Conservation (phyloP, 192 early-diverging fungal genomes). For the Spizellomyces punctatus region DNA sequence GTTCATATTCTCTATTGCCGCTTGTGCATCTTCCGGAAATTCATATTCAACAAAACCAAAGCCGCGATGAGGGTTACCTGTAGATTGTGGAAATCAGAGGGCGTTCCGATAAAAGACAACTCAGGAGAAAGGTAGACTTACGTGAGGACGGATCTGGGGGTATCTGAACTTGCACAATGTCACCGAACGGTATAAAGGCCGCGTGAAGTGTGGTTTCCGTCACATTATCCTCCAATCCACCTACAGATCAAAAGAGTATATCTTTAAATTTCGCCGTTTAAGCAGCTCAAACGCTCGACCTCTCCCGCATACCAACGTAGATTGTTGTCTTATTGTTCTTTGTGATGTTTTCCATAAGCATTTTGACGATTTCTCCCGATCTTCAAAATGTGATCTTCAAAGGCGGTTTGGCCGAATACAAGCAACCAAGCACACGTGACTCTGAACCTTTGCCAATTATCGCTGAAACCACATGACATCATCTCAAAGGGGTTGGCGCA, state of each 20-base stretch:
- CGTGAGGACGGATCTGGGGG: constrained; percentile 80
- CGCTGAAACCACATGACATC: too few relatives aligned
- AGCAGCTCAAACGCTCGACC: not conserved
- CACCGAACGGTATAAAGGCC: constrained; percentile 96
- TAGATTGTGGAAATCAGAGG: not conserved
- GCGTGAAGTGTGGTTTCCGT: constrained; percentile 77
- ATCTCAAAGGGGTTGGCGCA: too few relatives aligned
- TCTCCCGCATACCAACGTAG: constrained; percentile 33
- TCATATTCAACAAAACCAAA: constrained; percentile 98
- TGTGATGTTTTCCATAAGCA: constrained; percentile 20
- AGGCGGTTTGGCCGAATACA: too few relatives aligned
- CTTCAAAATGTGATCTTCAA: too few relatives aligned
- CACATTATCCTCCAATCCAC: constrained; percentile 82
- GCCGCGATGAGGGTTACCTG: constrained; percentile 74
- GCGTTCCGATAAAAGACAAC: constrained; percentile 1
- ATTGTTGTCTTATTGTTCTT: constrained; percentile 40
- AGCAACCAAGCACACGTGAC: too few relatives aligned
- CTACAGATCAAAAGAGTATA: constrained; percentile 25
- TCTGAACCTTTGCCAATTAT: too few relatives aligned
- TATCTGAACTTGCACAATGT: constrained; percentile 85
- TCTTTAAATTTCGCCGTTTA: not conserved
- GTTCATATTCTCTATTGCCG: constrained; percentile 94
- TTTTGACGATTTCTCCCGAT: too few relatives aligned
- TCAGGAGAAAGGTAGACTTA: constrained; percentile 36
- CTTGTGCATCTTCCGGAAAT: constrained; percentile 73